Percentiles rank a stretch among this genome's conserved stretches.
Evolutionary conservation across 148 eudicot genomes (phyloP).

Genomic region (Camellia sinensis): DNA sequence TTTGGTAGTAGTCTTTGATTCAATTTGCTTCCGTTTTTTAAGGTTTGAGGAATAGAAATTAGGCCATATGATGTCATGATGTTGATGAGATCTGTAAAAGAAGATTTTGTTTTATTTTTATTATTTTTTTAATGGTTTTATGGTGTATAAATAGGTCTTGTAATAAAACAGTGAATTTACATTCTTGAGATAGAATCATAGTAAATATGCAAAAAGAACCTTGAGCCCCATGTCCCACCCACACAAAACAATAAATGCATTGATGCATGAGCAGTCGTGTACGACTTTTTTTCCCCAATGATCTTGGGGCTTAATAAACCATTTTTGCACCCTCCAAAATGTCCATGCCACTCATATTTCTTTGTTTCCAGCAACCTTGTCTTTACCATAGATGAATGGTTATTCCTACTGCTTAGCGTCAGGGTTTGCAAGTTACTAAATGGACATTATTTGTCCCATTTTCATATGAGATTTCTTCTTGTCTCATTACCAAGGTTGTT

Average conservation of each 20-base stretch:
- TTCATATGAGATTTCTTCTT: neutral
- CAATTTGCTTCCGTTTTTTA: no score
- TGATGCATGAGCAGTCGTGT: neutral
- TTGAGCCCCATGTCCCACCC: neutral
- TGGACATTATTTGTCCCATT: neutral
- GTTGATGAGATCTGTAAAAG: no score
- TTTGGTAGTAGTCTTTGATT: no score
- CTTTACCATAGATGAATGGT: neutral
- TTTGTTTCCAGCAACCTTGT: no score
- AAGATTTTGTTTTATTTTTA: no score
- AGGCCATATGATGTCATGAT: no score
- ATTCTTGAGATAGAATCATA: no score
- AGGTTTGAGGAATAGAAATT: no score
- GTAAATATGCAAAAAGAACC: neutral
- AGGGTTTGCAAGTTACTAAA: neutral
- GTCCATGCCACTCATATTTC: neutral
- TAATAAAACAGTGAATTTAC: no score
- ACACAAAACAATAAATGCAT: no score
- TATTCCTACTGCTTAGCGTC: neutral
- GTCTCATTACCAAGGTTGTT: neutral
- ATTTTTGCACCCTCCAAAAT: neutral
- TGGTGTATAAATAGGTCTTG: no score
- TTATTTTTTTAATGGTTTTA: no score
- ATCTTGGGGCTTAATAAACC: neutral
- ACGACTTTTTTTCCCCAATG: neutral